Conservation (phyloP, 1,284 basidiomycete genomes). For the Hemileia vastatrix region DNA sequence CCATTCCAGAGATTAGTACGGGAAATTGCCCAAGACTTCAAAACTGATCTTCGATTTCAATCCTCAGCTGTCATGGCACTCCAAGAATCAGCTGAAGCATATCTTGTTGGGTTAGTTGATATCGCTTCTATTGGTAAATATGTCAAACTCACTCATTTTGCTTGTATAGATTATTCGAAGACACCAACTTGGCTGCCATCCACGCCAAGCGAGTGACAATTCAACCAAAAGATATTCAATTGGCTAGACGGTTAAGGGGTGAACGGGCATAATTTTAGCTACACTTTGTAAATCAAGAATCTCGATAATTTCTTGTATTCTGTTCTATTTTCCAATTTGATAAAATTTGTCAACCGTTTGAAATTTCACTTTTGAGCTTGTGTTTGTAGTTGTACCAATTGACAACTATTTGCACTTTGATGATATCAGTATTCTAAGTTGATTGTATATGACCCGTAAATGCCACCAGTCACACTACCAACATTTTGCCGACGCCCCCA, state of each 20-base stretch:
- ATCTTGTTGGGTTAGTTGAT: conserved; percentile 45
- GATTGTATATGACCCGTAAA: too few species aligned
- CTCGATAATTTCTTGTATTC: too few species aligned
- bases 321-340: too few species aligned
- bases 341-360: too few species aligned
- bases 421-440: too few species aligned
- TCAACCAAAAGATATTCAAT: conserved; percentile 56
- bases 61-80: conserved; percentile 64
- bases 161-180: conserved; percentile 47
- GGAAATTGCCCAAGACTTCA: conserved; percentile 43
- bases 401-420: too few species aligned
- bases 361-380: too few species aligned
- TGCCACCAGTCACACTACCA: too few species aligned
- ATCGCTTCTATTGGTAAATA: not conserved
- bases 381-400: too few species aligned
- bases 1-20: conserved; percentile 38
- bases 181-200: conserved; percentile 49
- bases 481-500: too few species aligned
- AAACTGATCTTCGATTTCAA: conserved; percentile 61
- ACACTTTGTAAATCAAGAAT: too few species aligned
- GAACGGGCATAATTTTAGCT: conserved; percentile 65
- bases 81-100: conserved; percentile 64
- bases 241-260: conserved; percentile 66
- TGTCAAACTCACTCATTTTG: conserved; percentile 7
- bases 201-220: conserved; percentile 56